Base-by-base conservation (phyloP, 805 yeast genomes). In the Metschnikowia noctiluminum region DNA sequence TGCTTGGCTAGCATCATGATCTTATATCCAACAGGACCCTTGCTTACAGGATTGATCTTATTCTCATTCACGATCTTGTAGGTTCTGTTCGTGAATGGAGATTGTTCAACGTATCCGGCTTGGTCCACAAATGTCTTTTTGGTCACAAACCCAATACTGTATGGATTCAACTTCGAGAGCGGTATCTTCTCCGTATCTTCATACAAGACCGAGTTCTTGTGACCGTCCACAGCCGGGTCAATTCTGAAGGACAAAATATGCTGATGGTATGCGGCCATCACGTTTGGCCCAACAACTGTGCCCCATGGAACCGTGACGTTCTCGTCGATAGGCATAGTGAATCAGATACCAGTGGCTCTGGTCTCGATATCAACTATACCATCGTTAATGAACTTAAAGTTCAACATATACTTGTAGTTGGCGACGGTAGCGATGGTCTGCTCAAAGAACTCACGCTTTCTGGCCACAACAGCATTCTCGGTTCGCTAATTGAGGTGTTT, bases 351-450 rank as follows among this genome's bases (percentile, higher is more conserved):
- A 49, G 95, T 87, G 52, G 94, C 94, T 71, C 92, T 79, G 51
- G 85, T 84, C 66, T 87, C 89, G 52, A 87, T 82, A 55, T 82
- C 82, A 59, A 87, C 82, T 46, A 84, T 82, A 87, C 91, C 95
- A 56, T 84, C 89, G 68, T 81, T 89, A 60, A 82, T 87, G 61
- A 87, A 82, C 62, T 85, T 79, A 63, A 82, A 71, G 69, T 85
- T 85, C 58, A 86, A 66, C 55, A 84, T 79, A 72, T 87, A 87
- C 71, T 87, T 94, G 71, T 87, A 87, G 74, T 87, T 87, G 51
- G 90, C 89, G 53, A 86, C 92, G 36, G 94, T 87, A 31, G 91
- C 89, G 62, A 87, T 82, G 47, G 89, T 84, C 72, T 87, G 92
- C 53, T 86, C 78, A 40, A 86, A 83, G 57, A 87, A 82, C 65